Evolutionary conservation across 352 stramenopile species (phyloP), one percentile per base, ranked within the genome.

Genomic region (Plasmopara muralis): DNA sequence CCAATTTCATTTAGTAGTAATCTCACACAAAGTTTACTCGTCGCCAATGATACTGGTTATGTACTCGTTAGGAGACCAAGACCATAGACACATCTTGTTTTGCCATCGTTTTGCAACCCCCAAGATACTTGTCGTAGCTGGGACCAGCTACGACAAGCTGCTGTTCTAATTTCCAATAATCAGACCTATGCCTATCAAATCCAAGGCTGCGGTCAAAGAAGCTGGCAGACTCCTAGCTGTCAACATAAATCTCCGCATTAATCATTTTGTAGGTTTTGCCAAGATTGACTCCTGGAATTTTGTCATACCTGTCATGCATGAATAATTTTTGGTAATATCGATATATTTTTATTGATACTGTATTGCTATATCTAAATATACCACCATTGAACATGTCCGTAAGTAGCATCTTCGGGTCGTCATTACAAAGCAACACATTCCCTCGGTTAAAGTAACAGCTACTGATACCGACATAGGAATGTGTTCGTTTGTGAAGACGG

Each of bases 361-460:
- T 8, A 12, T 8, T 35, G 31, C 31, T 5, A 12, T 12, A 35
- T 12, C 10, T 35, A 5, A 12, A 35, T 35, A 35, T 12, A 35
- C 31, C 10, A 12, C 31, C 31, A 35, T 12, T 16, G 47, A 61
- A 61, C 54, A 51, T 55, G 34, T 55, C 45, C 47, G 28, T 44
- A 9, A 53, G 41, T 10, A 60, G 53, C 28, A 42, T 25, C 20
- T 25, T 25, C 3, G 3, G 3, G 1, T 25, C 18, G 29, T 50
- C 53, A 49, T 55, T 60, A 4, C 49, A 44, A 34, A 60, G 20
- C 53, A 60, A 40, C 29, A 35, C 6, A 60, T 43, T 16, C 53
- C 39, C n/a, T 55, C 28, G 8, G 31, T 20, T 55, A 25, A 50
- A 33, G 38, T 60, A 44, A 55, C 45, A 30, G 37, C 25, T 25